These are phyloP conservation scores for Yamadazyma akitaensis DNA, from an alignment of 805 yeast species.

Conservation along the genomic window DNA sequence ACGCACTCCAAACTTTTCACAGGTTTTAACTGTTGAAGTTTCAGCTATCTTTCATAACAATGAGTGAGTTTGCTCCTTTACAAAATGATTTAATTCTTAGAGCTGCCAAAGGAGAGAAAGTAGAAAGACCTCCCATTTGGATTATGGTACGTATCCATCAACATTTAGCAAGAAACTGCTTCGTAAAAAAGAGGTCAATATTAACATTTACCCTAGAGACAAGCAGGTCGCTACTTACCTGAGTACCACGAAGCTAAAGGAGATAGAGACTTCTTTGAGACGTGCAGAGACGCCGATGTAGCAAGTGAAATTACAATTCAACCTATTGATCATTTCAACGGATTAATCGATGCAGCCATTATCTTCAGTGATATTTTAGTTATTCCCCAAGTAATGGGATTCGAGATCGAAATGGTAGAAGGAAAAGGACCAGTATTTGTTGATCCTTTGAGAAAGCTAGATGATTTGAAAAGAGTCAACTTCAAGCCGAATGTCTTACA, in stretches of 20 bases:
- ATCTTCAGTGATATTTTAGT: slow-evolving; percentile 94
- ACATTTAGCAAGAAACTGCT: not conserved
- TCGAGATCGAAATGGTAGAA: slow-evolving; percentile 89
- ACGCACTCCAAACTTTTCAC: slow-evolving; percentile 4
- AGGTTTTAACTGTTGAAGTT: not conserved
- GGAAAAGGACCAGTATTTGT: slow-evolving; percentile 94
- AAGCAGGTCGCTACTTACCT: slow-evolving; percentile 92
- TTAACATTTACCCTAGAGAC: slow-evolving; percentile 48
- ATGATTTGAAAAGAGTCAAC: slow-evolving; percentile 58
- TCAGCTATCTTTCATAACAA: slow-evolving; percentile 6
- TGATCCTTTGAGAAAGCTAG: slow-evolving; percentile 74
- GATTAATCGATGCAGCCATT: slow-evolving; percentile 93
- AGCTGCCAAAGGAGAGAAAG: slow-evolving; percentile 86
- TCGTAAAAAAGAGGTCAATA: not conserved
- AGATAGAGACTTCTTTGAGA: slow-evolving; percentile 83
- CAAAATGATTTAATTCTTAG: slow-evolving; percentile 88
- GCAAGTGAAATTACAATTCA: slow-evolving; percentile 95
- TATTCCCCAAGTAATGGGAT: slow-evolving; percentile 97
- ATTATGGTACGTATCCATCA: slow-evolving; percentile 58
- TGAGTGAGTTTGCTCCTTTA: slow-evolving; percentile 62
- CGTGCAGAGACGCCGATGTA: slow-evolving; percentile 91
- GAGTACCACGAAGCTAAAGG: slow-evolving; percentile 91
- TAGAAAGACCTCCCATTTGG: slow-evolving; percentile 98
- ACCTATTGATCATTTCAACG: slow-evolving; percentile 86
- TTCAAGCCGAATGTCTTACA: slow-evolving; percentile 68